phyloP scores from a whole-genome alignment of 176 grass and related monocot species.

The Musa itinerans region DNA sequence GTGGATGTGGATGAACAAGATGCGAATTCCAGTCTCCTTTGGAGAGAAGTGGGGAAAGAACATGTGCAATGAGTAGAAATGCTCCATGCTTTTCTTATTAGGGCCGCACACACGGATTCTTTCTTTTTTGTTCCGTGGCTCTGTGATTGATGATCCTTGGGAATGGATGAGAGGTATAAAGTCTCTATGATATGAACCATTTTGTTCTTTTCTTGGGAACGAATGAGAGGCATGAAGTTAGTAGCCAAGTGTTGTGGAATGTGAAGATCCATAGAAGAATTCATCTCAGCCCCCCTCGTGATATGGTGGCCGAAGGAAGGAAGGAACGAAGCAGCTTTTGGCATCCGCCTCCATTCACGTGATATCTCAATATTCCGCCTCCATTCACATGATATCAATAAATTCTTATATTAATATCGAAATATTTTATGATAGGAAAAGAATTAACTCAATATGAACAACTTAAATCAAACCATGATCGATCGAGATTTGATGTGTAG shows the following conservation, averaged over 20 bases:
- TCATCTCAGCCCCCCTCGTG: background rate
- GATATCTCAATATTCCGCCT: background rate
- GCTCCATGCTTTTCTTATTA: background rate
- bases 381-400: background rate
- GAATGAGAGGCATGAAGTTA: background rate
- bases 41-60: too few relatives aligned
- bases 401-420: background rate
- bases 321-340: background rate
- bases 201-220: background rate
- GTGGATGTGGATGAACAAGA: too few relatives aligned
- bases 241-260: background rate
- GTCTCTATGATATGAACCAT: background rate
- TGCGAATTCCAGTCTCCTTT: too few relatives aligned
- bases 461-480: too few relatives aligned
- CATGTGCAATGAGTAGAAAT: background rate
- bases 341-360: background rate
- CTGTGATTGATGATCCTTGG: background rate
- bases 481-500: too few relatives aligned
- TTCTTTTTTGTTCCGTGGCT: background rate
- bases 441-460: too few relatives aligned
- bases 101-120: background rate
- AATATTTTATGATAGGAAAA: too few relatives aligned
- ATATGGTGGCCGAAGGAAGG: background rate
- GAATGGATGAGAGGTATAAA: background rate
- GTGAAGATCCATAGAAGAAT: background rate